Base-by-base conservation (phyloP, 345 rosid genomes). In the Gossypium raimondii region DNA sequence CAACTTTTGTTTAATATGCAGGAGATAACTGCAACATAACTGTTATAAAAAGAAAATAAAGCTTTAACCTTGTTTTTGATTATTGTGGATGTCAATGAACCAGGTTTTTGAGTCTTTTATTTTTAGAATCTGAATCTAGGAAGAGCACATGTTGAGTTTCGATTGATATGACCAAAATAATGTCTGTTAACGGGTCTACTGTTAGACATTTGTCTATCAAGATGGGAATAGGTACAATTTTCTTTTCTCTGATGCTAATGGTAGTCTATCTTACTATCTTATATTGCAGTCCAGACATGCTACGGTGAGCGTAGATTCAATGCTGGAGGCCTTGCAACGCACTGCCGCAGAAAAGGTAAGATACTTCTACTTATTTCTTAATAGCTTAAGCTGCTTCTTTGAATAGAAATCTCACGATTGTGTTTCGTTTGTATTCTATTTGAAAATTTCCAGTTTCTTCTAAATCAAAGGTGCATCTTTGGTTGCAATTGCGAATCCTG, bases 281-380 rank as follows among this genome's bases (percentile, higher is more conserved):
- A 14, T 43, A 13, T 73, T 85, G 78, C 94, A 93, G 98, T 89
- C 97, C 53, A 89, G 98, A 79, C 97, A 95, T 25, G 98, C 98
- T 3, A 85, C 91, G 24, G 98, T 95, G 24, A 95, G 96, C 56
- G 88, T 93, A 22, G 97, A 93, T 81, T 87, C 93, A 8, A 93
- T 95, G 99, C 89, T 95, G 51, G 91, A 90, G 84, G 96, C 92
- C 61, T 82, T 95, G 88, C 94, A 95, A 82, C 87, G 77, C 43
- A 84, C 96, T 48, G 85, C 90, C 47, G 87, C 80, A 1, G 85
- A 84, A 24, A 85, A 90, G 98, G 97, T 93, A 73, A 62, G 5
- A 25, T 41, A 41, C 75, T 38, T 18, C 73, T 70, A n/a, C 69
- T 63, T 67, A 25, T 67, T 48, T 50, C 58, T 48, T 68, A 24